A percentile compares a stretch with the other conserved stretches of the same genome.
Evolutionary conservation across 371 early-diverging fungal genomes (phyloP).

Genomic region (Coemansia sp.): DNA sequence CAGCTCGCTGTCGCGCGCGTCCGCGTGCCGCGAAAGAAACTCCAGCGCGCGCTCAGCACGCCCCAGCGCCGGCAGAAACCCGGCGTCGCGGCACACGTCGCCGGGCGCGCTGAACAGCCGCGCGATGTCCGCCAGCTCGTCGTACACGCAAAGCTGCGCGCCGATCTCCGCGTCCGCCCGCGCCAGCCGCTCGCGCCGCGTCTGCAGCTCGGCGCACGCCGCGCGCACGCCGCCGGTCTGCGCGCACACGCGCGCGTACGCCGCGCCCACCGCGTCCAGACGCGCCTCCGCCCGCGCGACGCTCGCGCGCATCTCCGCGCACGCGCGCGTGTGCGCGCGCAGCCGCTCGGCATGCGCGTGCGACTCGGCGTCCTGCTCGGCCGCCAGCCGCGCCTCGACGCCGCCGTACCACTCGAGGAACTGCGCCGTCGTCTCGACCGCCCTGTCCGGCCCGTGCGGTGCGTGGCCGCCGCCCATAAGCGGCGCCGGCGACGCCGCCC

Average conservation of each 20-base stretch:
- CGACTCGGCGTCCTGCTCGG: conserved; percentile 81
- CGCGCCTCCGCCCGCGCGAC: conserved; percentile 55
- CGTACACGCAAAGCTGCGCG: conserved; percentile 70
- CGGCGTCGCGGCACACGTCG: conserved; percentile 73
- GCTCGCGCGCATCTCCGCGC: conserved; percentile 60
- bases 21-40: conserved; percentile 69
- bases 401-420: conserved; percentile 89
- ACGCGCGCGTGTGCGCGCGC: conserved; percentile 50
- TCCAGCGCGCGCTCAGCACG: conserved; percentile 75
- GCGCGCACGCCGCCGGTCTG: conserved; percentile 72
- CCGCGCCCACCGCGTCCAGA: conserved; percentile 61
- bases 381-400: conserved; percentile 68
- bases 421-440: conserved; percentile 82
- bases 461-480: neutral
- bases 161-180: conserved; percentile 1
- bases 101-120: conserved; percentile 77
- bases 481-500: neutral
- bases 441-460: conserved; percentile 19
- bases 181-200: conserved; percentile 50
- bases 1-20: conserved; percentile 81
- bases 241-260: conserved; percentile 73
- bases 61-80: conserved; percentile 75
- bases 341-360: conserved; percentile 61
- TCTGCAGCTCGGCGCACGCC: conserved; percentile 74
- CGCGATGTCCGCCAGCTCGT: conserved; percentile 76